A percentile compares a stretch with the other conserved stretches of the same genome.
Conservation (phyloP, 2,329 filamentous ascomycete genomes). For the Epichloe brachyelytri region DNA sequence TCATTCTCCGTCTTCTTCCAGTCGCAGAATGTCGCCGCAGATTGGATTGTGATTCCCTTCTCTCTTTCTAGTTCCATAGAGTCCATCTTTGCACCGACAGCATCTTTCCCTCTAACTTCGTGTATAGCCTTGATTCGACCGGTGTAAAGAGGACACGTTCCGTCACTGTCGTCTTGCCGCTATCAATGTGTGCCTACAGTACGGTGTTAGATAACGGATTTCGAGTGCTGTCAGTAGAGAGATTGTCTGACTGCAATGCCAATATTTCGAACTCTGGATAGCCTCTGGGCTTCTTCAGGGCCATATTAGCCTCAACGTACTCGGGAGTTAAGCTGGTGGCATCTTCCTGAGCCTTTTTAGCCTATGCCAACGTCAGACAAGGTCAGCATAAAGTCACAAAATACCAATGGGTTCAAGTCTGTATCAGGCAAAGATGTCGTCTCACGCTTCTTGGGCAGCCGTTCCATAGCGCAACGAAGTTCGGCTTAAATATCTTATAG, state of each 20-base stretch:
- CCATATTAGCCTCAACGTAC: conserved; percentile 64
- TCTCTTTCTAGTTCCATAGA: conserved; percentile 98
- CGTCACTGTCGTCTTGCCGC: conserved; percentile 91
- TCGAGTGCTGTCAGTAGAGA: conserved; percentile 6
- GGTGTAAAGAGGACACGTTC: conserved; percentile 96
- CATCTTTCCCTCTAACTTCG: conserved; percentile 89
- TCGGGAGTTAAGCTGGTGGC: conserved; percentile 40
- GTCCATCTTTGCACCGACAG: conserved; percentile 98
- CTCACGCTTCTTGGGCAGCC: conserved; percentile 31
- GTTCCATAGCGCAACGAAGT: conserved; percentile 15
- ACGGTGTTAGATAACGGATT: conserved; percentile 8
- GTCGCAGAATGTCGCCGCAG: conserved; percentile 93
- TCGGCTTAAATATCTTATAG: conserved; percentile 19
- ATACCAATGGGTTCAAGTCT: not conserved
- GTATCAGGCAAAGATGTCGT: not conserved
- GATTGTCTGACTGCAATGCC: conserved; percentile 68
- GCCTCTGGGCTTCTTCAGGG: conserved; percentile 64
- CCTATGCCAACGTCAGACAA: conserved; percentile 10
- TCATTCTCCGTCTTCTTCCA: conserved; percentile 81
- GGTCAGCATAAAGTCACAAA: conserved; percentile 1
- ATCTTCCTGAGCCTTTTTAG: conserved; percentile 43
- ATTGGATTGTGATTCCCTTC: conserved; percentile 98
- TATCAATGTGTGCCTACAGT: conserved; percentile 83
- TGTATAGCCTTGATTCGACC: conserved; percentile 94
- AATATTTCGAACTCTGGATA: conserved; percentile 84